Evolutionary conservation across 208 protist genomes (phyloP).

Genomic region (Willaertia magna): DNA sequence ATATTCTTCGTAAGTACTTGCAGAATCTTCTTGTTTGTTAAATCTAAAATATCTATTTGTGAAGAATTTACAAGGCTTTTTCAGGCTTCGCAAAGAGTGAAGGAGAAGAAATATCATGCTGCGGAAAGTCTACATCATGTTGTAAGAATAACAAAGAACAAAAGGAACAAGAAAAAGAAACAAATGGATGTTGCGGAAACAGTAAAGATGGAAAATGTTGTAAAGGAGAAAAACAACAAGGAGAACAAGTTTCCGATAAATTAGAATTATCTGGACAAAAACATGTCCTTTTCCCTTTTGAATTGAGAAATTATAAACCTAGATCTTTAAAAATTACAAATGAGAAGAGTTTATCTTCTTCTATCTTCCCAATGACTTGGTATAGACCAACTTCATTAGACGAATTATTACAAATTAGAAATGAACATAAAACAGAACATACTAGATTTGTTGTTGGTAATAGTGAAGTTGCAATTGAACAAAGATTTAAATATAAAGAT

Average conservation of each 20-base stretch:
- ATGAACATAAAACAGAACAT: conserved; percentile 19
- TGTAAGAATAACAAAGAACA: too few relatives aligned
- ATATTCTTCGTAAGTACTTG: conserved; percentile 42
- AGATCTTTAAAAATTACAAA: conserved; percentile 9
- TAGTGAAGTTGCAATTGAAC: conserved; percentile 53
- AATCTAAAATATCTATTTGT: too few relatives aligned
- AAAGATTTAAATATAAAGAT: conserved; percentile 31
- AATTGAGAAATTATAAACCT: background rate
- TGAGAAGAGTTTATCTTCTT: background rate
- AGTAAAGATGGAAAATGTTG: too few relatives aligned
- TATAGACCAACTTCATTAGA: conserved; percentile 33
- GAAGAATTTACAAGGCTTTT: too few relatives aligned
- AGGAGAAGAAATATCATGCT: too few relatives aligned
- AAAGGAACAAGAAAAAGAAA: too few relatives aligned
- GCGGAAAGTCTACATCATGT: too few relatives aligned
- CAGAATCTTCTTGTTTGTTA: background rate
- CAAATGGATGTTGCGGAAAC: too few relatives aligned
- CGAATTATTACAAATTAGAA: conserved; percentile 35
- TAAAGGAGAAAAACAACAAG: too few relatives aligned
- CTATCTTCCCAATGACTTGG: conserved; percentile 23
- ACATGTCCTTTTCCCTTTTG: background rate
- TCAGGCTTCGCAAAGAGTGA: too few relatives aligned
- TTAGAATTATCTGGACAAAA: background rate
- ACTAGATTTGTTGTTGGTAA: conserved; percentile 42
- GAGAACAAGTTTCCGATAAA: too few relatives aligned